Evolutionary conservation across 495 filamentous ascomycete genomes (phyloP).

Genomic region (Halenospora varia): DNA sequence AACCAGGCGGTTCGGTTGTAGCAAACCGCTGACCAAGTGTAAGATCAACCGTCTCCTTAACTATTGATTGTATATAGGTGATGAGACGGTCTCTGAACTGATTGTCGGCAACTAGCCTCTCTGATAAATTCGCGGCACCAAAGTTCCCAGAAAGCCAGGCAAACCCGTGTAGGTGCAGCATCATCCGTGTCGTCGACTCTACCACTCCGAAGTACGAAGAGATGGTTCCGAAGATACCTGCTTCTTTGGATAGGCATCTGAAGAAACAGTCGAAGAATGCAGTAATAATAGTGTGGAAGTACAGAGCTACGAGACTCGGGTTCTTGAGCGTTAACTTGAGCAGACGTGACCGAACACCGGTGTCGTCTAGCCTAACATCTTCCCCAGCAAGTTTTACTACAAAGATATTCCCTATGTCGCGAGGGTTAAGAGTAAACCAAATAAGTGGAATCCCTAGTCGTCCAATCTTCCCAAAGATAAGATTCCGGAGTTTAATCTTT

Average conservation of each 20-base stretch:
- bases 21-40: conserved; percentile 9
- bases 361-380: conserved; percentile 5
- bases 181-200: conserved; percentile 13
- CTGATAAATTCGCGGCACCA: conserved; percentile 4
- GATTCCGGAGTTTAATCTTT: conserved; percentile 16
- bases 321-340: conserved; percentile 9
- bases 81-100: conserved; percentile 10
- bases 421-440: conserved; percentile 10
- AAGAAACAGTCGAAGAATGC: conserved; percentile 14
- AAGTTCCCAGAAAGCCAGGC: conserved; percentile 8
- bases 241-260: conserved; percentile 5
- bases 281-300: conserved; percentile 5
- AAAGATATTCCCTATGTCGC: conserved; percentile 10
- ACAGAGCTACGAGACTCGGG: conserved; percentile 5
- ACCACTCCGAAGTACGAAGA: conserved; percentile 11
- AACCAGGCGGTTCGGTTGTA: conserved; percentile 4
- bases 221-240: conserved; percentile 8
- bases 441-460: conserved; percentile 7
- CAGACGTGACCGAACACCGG: conserved; percentile 4
- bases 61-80: conserved; percentile 13
- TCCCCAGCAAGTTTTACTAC: conserved; percentile 7
- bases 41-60: conserved; percentile 11
- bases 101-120: conserved; percentile 11
- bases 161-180: conserved; percentile 13
- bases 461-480: conserved; percentile 12